A percentile compares a stretch with the other conserved stretches of the same genome.
phyloP scores from a whole-genome alignment of 768 basidiomycete genomes.

The Nidularia sp. region DNA sequence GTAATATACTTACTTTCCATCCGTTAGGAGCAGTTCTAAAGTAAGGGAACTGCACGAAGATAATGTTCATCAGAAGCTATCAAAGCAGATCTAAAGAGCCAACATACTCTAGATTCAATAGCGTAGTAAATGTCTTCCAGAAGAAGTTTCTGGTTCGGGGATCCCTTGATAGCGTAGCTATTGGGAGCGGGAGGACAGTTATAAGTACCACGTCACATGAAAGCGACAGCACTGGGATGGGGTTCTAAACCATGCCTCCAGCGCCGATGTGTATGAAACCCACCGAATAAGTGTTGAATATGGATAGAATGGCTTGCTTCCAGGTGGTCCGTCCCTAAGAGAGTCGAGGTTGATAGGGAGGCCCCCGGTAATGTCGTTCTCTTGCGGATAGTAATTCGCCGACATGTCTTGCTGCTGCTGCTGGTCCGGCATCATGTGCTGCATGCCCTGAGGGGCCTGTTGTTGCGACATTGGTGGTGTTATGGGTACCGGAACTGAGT shows the following conservation, averaged over 20 bases:
- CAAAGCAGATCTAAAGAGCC: not conserved
- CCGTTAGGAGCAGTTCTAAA: slow-evolving; percentile 82
- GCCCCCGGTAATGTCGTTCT: slow-evolving; percentile 77
- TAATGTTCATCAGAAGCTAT: slow-evolving; percentile 9
- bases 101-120: slow-evolving; percentile 79
- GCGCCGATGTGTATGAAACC: slow-evolving; percentile 16
- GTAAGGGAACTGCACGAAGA: slow-evolving; percentile 68
- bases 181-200: too few relatives aligned
- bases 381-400: slow-evolving; percentile 68
- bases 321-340: slow-evolving; percentile 80
- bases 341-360: slow-evolving; percentile 86
- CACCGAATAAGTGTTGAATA: slow-evolving; percentile 90
- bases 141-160: slow-evolving; percentile 80
- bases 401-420: slow-evolving; percentile 44
- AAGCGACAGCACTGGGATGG: too few relatives aligned
- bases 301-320: slow-evolving; percentile 87
- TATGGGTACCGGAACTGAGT: slow-evolving; percentile 12
- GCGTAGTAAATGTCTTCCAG: slow-evolving; percentile 91
- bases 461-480: slow-evolving; percentile 45
- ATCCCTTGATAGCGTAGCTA: slow-evolving; percentile 90
- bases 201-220: too few relatives aligned
- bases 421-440: slow-evolving; percentile 58
- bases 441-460: slow-evolving; percentile 52
- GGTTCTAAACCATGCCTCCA: not conserved
- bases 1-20: slow-evolving; percentile 74